Evolutionary conservation across 2,329 filamentous ascomycete species (phyloP), one percentile per base, ranked within the genome.

Genomic region (Aspergillus calidoustus): DNA sequence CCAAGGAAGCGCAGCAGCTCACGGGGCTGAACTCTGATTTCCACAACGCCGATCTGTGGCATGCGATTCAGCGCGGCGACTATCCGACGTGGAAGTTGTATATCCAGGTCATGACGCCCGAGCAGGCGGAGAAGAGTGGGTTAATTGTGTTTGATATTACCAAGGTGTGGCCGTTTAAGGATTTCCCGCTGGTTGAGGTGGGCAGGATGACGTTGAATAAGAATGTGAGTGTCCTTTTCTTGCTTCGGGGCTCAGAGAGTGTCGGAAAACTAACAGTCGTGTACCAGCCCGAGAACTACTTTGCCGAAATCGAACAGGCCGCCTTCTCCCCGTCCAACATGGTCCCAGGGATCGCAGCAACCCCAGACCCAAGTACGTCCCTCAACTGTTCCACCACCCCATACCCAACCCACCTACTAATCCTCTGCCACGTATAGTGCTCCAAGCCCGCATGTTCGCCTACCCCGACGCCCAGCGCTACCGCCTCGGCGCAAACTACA

Each of bases 281-380:
- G 5, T n/a, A 50, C 4, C n/a, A 50, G 48, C 48, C 48, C 1
- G 76, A 83, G 57, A 90, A 91, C 75, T 91, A 90, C 78, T 90
- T 90, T 69, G 82, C 84, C 50, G 89, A 91, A 70, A 89, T 91
- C 54, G 89, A 91, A 79, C 89, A 91, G 72, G 83, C 86, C 17
- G 87, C 88, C 1, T 91, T 90, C 82, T 87, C 84, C 62, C 89
- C 89, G 34, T 83, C 87, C 4, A 87, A 90, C 71, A 76, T 90
- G 75, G 82, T 86, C 3, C 88, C 88, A 4, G 88, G 89, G 57
- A 85, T 89, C 59, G 88, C 90, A 75, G 85, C 88, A 11, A 85
- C 84, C 0, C 83, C 86, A 4, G 88, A 91, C 68, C 84, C 86
- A 76, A 84, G 71, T 72, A 31, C 56, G 65, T 62, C 4, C n/a